Base-by-base conservation (phyloP, 805 yeast genomes). In the Cyberlindnera suaveolens region DNA sequence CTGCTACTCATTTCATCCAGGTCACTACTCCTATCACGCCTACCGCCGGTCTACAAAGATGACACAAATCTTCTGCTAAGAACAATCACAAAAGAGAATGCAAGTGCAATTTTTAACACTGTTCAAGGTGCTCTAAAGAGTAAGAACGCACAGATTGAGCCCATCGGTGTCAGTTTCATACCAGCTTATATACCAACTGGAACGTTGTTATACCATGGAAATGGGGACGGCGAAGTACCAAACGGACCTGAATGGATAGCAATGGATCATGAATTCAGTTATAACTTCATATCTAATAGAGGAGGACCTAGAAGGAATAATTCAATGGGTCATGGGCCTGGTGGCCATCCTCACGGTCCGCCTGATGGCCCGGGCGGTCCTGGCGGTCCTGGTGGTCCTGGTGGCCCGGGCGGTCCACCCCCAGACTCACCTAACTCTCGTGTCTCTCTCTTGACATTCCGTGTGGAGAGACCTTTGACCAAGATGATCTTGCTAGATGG, bases 131-230 rank as follows among this genome's bases (percentile, higher is more conserved):
- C 77, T 1, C 55, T 76, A 41, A 75, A 73, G 49, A 77, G 75
- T 46, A 72, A 73, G 40, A 70, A 70, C 38, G 62, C 76, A 13
- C 76, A 77, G 56, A 50, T 78, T 26, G 65, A 70, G 39, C 84
- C 86, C 0, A 68, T 71, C 13, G 78, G 84, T 4, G 78, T 80
- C 16, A 67, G 77, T 6, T 76, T 69, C 48, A 68, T 79, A 34
- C 83, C 86, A 0, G 85, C 82, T 1, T 70, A 69, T 42, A 66
- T 80, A 19, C 83, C 85, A 0, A 66, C 73, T 36, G 82, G 82
- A 4, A 78, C 85, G 0, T 51, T 75, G 31, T 52, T 80, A 40
- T 80, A 76, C 44, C 85, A 80, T 57, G 66, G 80, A 0, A 77
- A 76, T 4, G 42, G 47, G 4, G 47, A 54, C n/a, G 67, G 68